Percentiles rank a stretch among this genome's conserved stretches.
These are phyloP conservation scores for Aphanocladium album DNA, from an alignment of 2,329 filamentous ascomycete genomes.

Conservation along the genomic window DNA sequence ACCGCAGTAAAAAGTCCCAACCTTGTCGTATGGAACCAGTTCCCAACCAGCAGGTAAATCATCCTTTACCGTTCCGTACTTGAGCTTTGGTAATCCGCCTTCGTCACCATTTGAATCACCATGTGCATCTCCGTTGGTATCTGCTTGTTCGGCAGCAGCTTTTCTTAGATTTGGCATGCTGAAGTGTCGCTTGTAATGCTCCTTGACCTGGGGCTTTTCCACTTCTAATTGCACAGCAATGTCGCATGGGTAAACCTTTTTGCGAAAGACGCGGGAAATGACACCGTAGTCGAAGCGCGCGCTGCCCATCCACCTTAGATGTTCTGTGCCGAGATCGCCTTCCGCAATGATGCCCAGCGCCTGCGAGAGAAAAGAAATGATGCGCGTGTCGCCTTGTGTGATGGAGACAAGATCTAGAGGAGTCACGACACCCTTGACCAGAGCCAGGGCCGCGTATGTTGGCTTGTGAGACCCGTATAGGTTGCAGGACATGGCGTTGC, in stretches of 20 bases:
- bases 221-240: conserved; percentile 80
- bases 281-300: conserved; percentile 82
- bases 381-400: conserved; percentile 71
- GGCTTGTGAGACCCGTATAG: conserved; percentile 74
- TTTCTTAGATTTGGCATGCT: conserved; percentile 26
- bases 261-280: conserved; percentile 67
- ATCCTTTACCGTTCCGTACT: conserved; percentile 76
- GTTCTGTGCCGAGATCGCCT: conserved; percentile 81
- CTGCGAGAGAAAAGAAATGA: conserved; percentile 86
- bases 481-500: conserved; percentile 91
- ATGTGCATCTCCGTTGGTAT: neutral
- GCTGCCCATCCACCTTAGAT: conserved; percentile 88
- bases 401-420: conserved; percentile 82
- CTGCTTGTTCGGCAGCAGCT: conserved; percentile 5
- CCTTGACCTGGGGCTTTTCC: conserved; percentile 67
- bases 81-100: conserved; percentile 63
- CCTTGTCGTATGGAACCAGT: conserved; percentile 63
- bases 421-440: conserved; percentile 83
- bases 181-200: conserved; percentile 58
- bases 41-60: conserved; percentile 74
- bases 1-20: conserved; percentile 91
- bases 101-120: conserved; percentile 22
- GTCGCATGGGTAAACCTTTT: conserved; percentile 82
- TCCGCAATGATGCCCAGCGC: conserved; percentile 87
- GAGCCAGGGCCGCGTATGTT: conserved; percentile 70